Base-by-base conservation (phyloP, 1,139 yeast genomes). In the Candida glucosophila region DNA sequence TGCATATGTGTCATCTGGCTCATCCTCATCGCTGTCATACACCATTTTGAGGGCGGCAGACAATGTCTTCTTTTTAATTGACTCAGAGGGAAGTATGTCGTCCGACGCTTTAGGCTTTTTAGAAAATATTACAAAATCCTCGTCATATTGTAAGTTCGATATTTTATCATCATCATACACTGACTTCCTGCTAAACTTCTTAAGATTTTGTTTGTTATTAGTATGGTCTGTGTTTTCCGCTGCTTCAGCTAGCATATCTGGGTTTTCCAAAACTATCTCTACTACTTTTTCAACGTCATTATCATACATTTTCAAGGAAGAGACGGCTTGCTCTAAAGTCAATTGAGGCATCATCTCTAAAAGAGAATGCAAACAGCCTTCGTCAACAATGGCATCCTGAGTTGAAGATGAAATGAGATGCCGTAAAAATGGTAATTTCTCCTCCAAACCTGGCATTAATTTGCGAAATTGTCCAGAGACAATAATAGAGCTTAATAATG, bases 1-100 rank as follows among this genome's bases (percentile, higher is more conserved):
- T 27, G 73, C 79, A 43, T 83, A 83, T 0, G 93, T 81, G 40
- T 85, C 95, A 46, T 83, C 95, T 3, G 81, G 76, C 37, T 81
- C 93, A 41, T 71, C 77, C 40, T 81, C 94, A 34, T 80, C 90
- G 12, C 74, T 67, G 25, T 77, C 81, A 40, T 80, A 77, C 33
- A 81, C 56, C 37, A 78, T 49, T 29, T 73, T 55, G 36, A 83
- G 55, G 1, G 92, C 88, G 24, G 77, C 71, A 6, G 69, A 60
- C 23, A 82, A 50, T 0, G 83, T 74, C 38, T 60, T 67, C 38
- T 74, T 70, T 35, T 68, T 70, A 14, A 71, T 43, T 23, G 65
- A 67, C 22, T 58, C 60, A 5, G 30, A 14, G 9, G 23, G 9
- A 5, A 28, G 19, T 5, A 21, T 25, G n/a, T 25, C 22, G 20